phyloP scores from a whole-genome alignment of 2,329 filamentous ascomycete species.

The Aspergillus sclerotialis region DNA sequence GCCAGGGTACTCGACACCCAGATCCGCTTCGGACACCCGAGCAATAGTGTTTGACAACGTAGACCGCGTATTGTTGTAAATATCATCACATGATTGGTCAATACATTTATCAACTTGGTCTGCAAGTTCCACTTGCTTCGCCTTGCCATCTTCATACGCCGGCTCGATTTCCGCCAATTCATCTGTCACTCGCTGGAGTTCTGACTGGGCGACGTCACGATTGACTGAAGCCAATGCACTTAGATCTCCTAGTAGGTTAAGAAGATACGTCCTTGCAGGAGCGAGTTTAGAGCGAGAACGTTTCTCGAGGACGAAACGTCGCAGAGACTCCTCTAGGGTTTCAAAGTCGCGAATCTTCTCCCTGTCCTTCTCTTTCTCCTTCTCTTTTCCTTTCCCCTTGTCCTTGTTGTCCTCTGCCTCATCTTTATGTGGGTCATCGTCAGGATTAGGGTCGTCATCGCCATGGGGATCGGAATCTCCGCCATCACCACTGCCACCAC shows the following conservation, averaged over 20 bases:
- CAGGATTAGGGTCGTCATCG: conserved; percentile 40
- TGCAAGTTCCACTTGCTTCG: conserved; percentile 69
- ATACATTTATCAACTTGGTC: conserved; percentile 76
- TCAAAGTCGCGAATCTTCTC: conserved; percentile 88
- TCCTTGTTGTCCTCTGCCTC: conserved; percentile 50
- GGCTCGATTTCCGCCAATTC: conserved; percentile 81
- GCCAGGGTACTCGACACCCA: conserved; percentile 81
- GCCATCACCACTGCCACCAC: conserved; percentile 48
- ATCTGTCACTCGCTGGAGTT: conserved; percentile 72
- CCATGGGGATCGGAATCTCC: conserved; percentile 45
- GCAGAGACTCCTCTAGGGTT: conserved; percentile 76
- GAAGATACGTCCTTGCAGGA: conserved; percentile 87
- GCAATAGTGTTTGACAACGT: conserved; percentile 69
- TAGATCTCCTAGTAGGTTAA: conserved; percentile 87
- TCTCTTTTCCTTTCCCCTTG: conserved; percentile 52
- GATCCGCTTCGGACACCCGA: conserved; percentile 66
- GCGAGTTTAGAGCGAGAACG: conserved; percentile 90
- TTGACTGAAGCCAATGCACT: conserved; percentile 79
- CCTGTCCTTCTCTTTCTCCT: conserved; percentile 82
- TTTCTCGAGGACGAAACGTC: conserved; percentile 93
- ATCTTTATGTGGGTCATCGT: conserved; percentile 47
- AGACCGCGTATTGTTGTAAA: conserved; percentile 76
- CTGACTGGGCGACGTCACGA: conserved; percentile 73
- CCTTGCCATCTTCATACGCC: conserved; percentile 73
- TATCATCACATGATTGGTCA: conserved; percentile 74